phyloP scores from a whole-genome alignment of 352 stramenopile species.

The Phytophthora agathidicida region DNA sequence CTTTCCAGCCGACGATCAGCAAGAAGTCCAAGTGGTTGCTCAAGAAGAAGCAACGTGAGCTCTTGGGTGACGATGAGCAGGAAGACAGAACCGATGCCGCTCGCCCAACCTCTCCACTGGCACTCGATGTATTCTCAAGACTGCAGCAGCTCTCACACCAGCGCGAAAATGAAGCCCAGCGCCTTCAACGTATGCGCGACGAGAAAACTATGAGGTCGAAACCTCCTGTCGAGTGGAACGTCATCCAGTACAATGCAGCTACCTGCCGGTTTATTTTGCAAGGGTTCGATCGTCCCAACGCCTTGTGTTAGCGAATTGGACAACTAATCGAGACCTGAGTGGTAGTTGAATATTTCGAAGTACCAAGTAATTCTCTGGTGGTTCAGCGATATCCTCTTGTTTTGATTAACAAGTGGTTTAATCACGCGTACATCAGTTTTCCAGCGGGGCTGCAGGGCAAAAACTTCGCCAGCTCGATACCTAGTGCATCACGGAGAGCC shows the following conservation, averaged over 20 bases:
- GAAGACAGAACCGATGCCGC: neutral
- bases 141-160: constrained; percentile 34
- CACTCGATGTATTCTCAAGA: constrained; percentile 39
- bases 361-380: too few species aligned
- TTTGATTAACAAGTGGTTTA: neutral
- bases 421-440: constrained; percentile 85
- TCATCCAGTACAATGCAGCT: constrained; percentile 33
- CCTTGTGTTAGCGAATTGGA: constrained; percentile 4
- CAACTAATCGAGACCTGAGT: too few species aligned
- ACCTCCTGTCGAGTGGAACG: constrained; percentile 39
- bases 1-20: constrained; percentile 48
- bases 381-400: too few species aligned
- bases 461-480: constrained; percentile 64
- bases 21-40: constrained; percentile 48
- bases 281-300: constrained; percentile 42
- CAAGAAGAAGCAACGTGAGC: constrained; percentile 33
- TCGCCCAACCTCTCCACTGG: constrained; percentile 6
- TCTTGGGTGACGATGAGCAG: neutral
- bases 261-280: constrained; percentile 56
- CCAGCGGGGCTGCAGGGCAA: constrained; percentile 83
- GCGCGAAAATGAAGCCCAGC: constrained; percentile 19
- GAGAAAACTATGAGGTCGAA: constrained; percentile 1
- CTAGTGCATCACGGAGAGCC: constrained; percentile 34
- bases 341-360: too few species aligned
- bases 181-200: constrained; percentile 6